These are phyloP conservation scores for Eucalyptus caleyi DNA, from an alignment of 345 rosid genomes.

Conservation along the genomic window DNA sequence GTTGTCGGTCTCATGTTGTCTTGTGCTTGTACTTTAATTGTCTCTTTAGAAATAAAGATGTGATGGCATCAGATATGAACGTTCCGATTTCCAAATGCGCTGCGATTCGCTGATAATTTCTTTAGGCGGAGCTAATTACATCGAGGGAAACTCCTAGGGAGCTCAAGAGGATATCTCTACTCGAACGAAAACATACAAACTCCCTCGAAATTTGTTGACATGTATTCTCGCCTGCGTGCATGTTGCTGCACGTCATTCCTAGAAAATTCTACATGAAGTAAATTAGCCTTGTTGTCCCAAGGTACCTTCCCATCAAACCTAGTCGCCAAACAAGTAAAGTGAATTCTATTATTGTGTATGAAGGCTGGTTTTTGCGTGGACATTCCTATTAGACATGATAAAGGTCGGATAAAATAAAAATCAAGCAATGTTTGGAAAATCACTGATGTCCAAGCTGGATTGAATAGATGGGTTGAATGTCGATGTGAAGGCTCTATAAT, in stretches of 20 bases:
- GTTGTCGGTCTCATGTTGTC: not conserved
- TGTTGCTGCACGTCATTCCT: not conserved
- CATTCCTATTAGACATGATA: not conserved
- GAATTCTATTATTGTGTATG: not conserved
- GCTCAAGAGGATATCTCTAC: not conserved
- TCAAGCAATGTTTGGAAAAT: too few relatives aligned
- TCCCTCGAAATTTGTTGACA: not conserved
- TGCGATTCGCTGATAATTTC: not conserved
- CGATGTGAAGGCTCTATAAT: not conserved
- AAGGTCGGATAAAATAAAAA: too few relatives aligned
- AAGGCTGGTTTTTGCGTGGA: not conserved
- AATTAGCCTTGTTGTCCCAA: not conserved
- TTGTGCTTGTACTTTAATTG: not conserved
- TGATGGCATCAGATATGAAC: not conserved
- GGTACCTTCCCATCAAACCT: not conserved
- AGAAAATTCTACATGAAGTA: not conserved
- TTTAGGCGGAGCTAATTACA: not conserved
- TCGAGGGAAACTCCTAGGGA: not conserved
- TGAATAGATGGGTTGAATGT: not conserved
- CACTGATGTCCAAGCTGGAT: not conserved
- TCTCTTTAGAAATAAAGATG: not conserved
- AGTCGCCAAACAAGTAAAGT: not conserved
- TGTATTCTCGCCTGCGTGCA: not conserved
- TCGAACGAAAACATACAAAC: not conserved
- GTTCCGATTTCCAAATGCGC: not conserved